Conservation (phyloP, 768 basidiomycete genomes). For the Tulasnella sp. region DNA sequence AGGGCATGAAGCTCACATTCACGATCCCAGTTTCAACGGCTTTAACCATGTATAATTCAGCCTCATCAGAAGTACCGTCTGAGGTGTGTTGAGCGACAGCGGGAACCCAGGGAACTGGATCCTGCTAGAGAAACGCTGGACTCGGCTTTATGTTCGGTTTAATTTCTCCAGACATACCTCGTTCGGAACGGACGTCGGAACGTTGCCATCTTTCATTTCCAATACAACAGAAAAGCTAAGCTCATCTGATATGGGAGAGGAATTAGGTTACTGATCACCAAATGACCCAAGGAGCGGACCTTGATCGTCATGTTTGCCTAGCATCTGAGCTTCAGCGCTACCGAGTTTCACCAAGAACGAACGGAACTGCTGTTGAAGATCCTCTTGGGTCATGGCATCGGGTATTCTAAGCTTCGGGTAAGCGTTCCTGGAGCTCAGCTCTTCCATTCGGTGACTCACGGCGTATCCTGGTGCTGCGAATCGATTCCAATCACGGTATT, state of each 20-base stretch:
- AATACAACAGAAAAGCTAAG: slow-evolving; percentile 75
- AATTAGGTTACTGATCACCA: no score
- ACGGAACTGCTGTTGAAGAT: slow-evolving; percentile 69
- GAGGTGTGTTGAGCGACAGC: slow-evolving; percentile 65
- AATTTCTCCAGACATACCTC: slow-evolving; percentile 33
- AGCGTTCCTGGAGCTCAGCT: neutral
- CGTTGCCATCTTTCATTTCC: slow-evolving; percentile 62
- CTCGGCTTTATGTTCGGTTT: neutral
- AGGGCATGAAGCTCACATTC: slow-evolving; percentile 42
- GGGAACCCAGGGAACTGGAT: slow-evolving; percentile 75
- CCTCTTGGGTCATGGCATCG: slow-evolving; percentile 55
- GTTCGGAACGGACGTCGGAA: slow-evolving; percentile 42
- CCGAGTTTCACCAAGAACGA: slow-evolving; percentile 74
- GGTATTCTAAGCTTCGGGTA: slow-evolving; percentile 44
- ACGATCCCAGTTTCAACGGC: slow-evolving; percentile 80
- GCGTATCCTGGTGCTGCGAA: slow-evolving; percentile 57
- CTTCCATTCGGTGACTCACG: slow-evolving; percentile 36
- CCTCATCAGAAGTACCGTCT: slow-evolving; percentile 50
- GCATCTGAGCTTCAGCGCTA: slow-evolving; percentile 65
- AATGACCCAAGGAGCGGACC: neutral
- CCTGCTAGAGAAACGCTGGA: slow-evolving; percentile 32
- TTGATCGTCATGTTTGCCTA: slow-evolving; percentile 28
- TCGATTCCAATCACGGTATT: slow-evolving; percentile 72
- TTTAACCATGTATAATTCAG: slow-evolving; percentile 66
- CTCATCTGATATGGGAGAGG: slow-evolving; percentile 50